phyloP scores from a whole-genome alignment of 768 basidiomycete species.

The Pholiota molesta region DNA sequence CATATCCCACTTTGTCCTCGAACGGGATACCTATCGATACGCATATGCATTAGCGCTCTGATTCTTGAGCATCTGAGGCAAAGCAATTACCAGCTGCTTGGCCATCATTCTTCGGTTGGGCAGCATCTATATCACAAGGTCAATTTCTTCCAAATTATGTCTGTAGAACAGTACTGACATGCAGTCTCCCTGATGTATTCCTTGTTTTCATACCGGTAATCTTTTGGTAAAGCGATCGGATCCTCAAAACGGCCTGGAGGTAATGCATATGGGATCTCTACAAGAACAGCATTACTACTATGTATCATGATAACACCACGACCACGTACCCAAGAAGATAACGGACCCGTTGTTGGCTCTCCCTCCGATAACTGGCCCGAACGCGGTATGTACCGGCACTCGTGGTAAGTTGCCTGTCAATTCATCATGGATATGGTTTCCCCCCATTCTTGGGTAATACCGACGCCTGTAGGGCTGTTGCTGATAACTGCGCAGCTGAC shows the following conservation, averaged over 20 bases:
- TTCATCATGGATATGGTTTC: constrained; percentile 58
- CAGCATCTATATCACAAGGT: constrained; percentile 45
- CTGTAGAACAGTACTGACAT: constrained; percentile 37
- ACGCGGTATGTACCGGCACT: constrained; percentile 54
- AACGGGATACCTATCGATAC: constrained; percentile 42
- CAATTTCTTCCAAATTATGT: not conserved
- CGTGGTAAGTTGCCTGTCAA: constrained; percentile 41
- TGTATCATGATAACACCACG: not conserved
- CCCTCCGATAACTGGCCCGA: constrained; percentile 60
- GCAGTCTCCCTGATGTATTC: constrained; percentile 63
- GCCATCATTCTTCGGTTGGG: constrained; percentile 67
- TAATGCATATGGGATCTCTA: constrained; percentile 76
- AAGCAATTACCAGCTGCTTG: constrained; percentile 53
- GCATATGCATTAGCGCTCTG: not conserved
- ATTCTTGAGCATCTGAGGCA: not conserved
- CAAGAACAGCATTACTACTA: not conserved
- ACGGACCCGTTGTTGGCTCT: constrained; percentile 62
- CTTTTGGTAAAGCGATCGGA: constrained; percentile 54
- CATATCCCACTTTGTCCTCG: constrained; percentile 66
- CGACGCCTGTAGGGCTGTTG: not conserved
- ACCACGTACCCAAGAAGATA: constrained; percentile 60
- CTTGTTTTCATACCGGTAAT: constrained; percentile 58
- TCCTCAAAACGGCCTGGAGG: constrained; percentile 69
- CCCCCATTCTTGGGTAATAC: not conserved
- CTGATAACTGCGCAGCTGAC: not conserved